Evolutionary conservation across 2,329 filamentous ascomycete genomes (phyloP).

Genomic region (Aspergillus jensenii): DNA sequence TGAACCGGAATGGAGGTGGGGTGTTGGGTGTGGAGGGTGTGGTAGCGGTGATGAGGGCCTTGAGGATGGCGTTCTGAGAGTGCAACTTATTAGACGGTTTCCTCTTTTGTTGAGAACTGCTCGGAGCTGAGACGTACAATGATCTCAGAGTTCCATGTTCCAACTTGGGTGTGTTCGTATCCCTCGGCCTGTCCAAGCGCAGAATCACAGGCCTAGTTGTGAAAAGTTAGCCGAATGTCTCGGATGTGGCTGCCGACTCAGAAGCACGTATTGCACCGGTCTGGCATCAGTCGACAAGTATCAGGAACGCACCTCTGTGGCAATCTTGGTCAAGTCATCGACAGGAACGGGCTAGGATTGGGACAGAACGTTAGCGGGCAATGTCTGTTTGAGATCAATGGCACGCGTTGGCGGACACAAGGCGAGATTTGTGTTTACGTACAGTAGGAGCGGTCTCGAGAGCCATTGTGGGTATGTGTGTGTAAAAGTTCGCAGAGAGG

Average conservation of each 20-base stretch:
- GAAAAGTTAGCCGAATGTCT: conserved; percentile 10
- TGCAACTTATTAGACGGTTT: background rate
- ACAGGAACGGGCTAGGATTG: conserved; percentile 68
- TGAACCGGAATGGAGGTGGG: conserved; percentile 78
- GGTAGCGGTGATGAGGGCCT: conserved; percentile 44
- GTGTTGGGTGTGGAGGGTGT: conserved; percentile 34
- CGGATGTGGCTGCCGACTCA: background rate
- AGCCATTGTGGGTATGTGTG: conserved; percentile 32
- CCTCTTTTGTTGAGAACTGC: background rate
- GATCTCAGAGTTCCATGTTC: conserved; percentile 87
- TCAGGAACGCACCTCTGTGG: conserved; percentile 65
- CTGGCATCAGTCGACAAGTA: background rate
- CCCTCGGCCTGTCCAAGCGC: conserved; percentile 71
- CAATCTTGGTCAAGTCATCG: conserved; percentile 79
- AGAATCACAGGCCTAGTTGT: conserved; percentile 73
- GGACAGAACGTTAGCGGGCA: conserved; percentile 3
- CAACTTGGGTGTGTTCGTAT: conserved; percentile 85
- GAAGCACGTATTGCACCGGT: background rate
- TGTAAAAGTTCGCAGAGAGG: background rate
- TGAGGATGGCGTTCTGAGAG: conserved; percentile 39
- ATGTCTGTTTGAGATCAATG: background rate
- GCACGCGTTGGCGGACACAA: background rate
- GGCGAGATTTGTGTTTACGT: conserved; percentile 14
- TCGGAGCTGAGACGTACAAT: conserved; percentile 63
- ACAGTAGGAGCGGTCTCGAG: conserved; percentile 30